Base-by-base conservation (phyloP, 352 stramenopile genomes). In the Sclerospora graminicola region DNA sequence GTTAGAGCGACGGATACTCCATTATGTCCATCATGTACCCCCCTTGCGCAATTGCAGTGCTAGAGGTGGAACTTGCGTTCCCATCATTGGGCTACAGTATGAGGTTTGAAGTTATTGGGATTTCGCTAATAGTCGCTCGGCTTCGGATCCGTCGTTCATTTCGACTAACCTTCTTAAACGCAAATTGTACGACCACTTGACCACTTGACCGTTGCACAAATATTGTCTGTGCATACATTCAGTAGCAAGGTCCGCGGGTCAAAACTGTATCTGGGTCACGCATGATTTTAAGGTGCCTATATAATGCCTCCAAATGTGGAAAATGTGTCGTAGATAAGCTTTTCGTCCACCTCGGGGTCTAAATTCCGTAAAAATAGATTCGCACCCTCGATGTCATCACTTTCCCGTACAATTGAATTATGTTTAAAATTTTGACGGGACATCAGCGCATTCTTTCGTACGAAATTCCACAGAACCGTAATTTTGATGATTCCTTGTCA, bases 321-420 rank as follows among this genome's bases (percentile, higher is more conserved):
- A n/a, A n/a, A n/a, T n/a, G n/a, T n/a, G n/a, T n/a, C n/a, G n/a
- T n/a, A n/a, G n/a, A n/a, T n/a, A n/a, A n/a, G n/a, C n/a, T n/a
- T n/a, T n/a, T n/a, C n/a, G n/a, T n/a, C n/a, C n/a, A n/a, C n/a
- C n/a, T n/a, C n/a, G n/a, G n/a, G n/a, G n/a, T n/a, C n/a, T 15
- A 99, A 61, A 50, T 96, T 95, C 10, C 96, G 95, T 41, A 99
- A 79, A 62, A 99, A 99, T 2, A 99, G 73, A 66, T 99, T 99
- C 2, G 97, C 97, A 26, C 97, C 97, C n/a, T 99, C 94, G 68
- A 98, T 15, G 89, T 76, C 21, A 99, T 69, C 2, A 95, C 89
- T 41, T 96, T 86, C 19, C 90, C 89, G 63, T 89, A 99, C 14
- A 99, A 62, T 66, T 98, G 96, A 27, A 99, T 80, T 93, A 99